Evolutionary conservation across 1,139 yeast genomes (phyloP).

Genomic region (Diutina siamensis): DNA sequence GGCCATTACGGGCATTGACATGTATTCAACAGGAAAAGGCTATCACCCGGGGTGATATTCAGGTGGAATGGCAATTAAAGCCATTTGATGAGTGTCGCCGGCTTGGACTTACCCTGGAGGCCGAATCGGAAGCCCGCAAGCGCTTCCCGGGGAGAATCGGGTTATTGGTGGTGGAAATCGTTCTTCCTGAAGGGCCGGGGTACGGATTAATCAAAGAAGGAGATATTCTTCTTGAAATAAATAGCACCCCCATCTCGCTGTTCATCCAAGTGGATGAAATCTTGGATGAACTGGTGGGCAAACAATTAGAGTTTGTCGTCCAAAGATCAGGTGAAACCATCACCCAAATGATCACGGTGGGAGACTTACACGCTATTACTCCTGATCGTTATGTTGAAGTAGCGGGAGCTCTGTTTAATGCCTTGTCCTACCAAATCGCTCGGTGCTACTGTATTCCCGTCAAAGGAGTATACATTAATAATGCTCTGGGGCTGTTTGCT

Average conservation of each 20-base stretch:
- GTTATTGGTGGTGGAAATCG: slow-evolving; percentile 70
- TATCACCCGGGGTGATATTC: slow-evolving; percentile 69
- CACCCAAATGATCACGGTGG: slow-evolving; percentile 42
- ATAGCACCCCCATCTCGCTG: slow-evolving; percentile 53
- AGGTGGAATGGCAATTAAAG: slow-evolving; percentile 77
- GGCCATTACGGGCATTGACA: slow-evolving; percentile 70
- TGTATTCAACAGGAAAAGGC: slow-evolving; percentile 52
- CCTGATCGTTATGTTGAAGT: slow-evolving; percentile 75
- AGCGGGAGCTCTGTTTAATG: slow-evolving; percentile 80
- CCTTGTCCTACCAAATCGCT: slow-evolving; percentile 81
- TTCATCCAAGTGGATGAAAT: slow-evolving; percentile 80
- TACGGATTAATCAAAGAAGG: slow-evolving; percentile 70
- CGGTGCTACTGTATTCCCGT: slow-evolving; percentile 77
- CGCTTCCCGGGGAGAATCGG: slow-evolving; percentile 71
- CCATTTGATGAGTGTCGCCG: slow-evolving; percentile 90
- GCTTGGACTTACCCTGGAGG: slow-evolving; percentile 67
- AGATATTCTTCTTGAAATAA: slow-evolving; percentile 67
- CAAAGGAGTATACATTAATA: slow-evolving; percentile 69
- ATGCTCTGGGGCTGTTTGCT: slow-evolving; percentile 70
- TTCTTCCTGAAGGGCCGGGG: slow-evolving; percentile 83
- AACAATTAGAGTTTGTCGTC: slow-evolving; percentile 43
- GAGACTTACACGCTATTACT: slow-evolving; percentile 71
- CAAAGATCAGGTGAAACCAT: slow-evolving; percentile 54
- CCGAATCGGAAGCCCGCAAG: slow-evolving; percentile 59
- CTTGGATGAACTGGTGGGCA: slow-evolving; percentile 59